Percentiles rank a stretch among this genome's conserved stretches.
These are phyloP conservation scores for Filobasidium floriforme DNA, from an alignment of 768 basidiomycete genomes.

Conservation along the genomic window DNA sequence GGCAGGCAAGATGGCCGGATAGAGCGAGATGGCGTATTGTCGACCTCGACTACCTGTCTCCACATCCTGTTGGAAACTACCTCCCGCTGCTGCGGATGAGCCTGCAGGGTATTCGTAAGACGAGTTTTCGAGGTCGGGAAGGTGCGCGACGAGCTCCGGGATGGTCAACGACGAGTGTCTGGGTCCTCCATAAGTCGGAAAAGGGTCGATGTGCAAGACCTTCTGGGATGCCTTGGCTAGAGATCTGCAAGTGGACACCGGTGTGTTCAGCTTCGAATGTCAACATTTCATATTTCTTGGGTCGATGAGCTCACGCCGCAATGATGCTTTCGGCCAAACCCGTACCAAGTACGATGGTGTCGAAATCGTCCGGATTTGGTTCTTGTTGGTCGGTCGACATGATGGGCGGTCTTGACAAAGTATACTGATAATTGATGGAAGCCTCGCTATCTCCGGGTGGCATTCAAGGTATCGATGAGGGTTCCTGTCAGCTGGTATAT, in stretches of 20 bases:
- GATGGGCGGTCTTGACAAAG: not conserved
- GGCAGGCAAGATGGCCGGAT: constrained; percentile 72
- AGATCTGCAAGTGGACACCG: constrained; percentile 52
- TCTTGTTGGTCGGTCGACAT: not conserved
- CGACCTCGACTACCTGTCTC: constrained; percentile 53
- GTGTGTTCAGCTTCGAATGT: constrained; percentile 2
- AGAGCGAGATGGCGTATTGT: constrained; percentile 77
- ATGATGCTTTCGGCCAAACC: constrained; percentile 69
- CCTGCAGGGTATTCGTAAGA: constrained; percentile 20
- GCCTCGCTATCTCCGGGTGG: no score
- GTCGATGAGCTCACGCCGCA: constrained; percentile 65
- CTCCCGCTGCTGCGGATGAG: constrained; percentile 20
- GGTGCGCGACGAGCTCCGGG: constrained; percentile 58
- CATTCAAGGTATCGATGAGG: no score
- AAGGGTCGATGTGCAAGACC: constrained; percentile 78
- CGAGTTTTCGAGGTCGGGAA: constrained; percentile 16
- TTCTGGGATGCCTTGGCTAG: constrained; percentile 80
- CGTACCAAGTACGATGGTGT: constrained; percentile 49
- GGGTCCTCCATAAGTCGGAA: constrained; percentile 70
- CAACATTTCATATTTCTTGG: constrained; percentile 9
- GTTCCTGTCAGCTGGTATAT: no score
- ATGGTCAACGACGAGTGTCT: constrained; percentile 72
- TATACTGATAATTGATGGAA: no score
- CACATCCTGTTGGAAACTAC: constrained; percentile 35
- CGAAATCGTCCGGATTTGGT: constrained; percentile 40